Base-by-base conservation (phyloP, 2,329 filamentous ascomycete species). In the Knoxdaviesia proteae region DNA sequence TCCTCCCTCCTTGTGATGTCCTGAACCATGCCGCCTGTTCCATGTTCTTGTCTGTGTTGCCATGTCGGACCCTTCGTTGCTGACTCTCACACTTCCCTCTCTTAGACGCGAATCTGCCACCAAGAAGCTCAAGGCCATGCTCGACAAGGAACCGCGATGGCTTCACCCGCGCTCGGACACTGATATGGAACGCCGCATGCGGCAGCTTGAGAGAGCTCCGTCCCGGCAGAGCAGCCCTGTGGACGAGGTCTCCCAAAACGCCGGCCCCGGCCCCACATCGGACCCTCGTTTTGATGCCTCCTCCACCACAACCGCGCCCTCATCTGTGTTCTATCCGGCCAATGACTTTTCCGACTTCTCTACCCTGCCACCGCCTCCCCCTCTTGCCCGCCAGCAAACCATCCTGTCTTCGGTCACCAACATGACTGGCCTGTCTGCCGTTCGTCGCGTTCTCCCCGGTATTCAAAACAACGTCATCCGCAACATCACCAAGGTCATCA, bases 71-170 rank as follows among this genome's bases (percentile, higher is more conserved):
- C 32, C 42, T 2, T 20, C 20, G 20, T 20, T 20, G 20, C 20
- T 20, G 20, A 20, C 20, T 10, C 5, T 32, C 10, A 34, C 38
- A 38, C 37, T 32, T 36, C 7, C 41, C 30, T n/a, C 7, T 10
- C 35, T 45, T 44, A 71, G 69, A 35, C 66, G 66, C 49, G 70
- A 74, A 49, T 73, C 71, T 32, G 69, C 67, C 34, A 69, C 71
- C 50, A 74, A 75, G 56, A 71, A 67, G 29, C 63, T 74, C 48
- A 67, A 68, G 43, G 58, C 60, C 6, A 63, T 72, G 47, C 61
- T 75, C 33, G 70, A 72, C 47, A 71, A 74, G 47, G 68, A 76
- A 35, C 68, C 70, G 32, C 62, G 71, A 51, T 73, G 70, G 62
- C 58, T 74, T 41, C 65, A 68, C 20, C 69, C 71, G 1, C 63